phyloP scores from a whole-genome alignment of 192 early-diverging fungal species.

The Dissophora globulifera region DNA sequence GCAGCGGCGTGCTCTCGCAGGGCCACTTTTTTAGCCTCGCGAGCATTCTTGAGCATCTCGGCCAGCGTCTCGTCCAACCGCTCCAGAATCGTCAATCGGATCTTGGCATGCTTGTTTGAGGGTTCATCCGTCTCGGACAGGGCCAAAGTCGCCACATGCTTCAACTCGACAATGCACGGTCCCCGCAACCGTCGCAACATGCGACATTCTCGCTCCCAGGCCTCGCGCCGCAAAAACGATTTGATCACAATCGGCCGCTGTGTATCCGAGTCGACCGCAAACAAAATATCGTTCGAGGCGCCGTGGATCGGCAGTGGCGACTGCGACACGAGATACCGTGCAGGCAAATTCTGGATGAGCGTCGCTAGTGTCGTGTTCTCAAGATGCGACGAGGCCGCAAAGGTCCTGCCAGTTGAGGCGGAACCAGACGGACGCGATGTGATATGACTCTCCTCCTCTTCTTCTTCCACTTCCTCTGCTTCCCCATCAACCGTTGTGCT shows the following conservation, averaged over 20 bases:
- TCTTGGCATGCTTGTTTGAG: constrained; percentile 22
- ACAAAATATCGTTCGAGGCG: constrained; percentile 54
- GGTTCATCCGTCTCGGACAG: constrained; percentile 46
- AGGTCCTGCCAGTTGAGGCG: constrained; percentile 16
- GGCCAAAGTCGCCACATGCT: constrained; percentile 59
- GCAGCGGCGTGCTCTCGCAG: constrained; percentile 26
- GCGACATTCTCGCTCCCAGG: constrained; percentile 63
- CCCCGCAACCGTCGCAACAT: constrained; percentile 52
- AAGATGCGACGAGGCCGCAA: constrained; percentile 6
- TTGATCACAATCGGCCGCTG: constrained; percentile 52
- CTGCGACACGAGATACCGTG: constrained; percentile 51
- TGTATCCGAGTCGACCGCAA: constrained; percentile 41
- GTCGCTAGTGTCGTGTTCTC: constrained; percentile 21
- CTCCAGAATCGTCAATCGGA: constrained; percentile 57
- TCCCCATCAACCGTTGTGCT: not conserved
- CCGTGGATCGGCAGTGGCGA: constrained; percentile 49
- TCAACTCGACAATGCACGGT: constrained; percentile 53
- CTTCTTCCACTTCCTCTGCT: no score
- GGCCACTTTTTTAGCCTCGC: constrained; percentile 33
- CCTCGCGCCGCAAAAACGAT: constrained; percentile 57
- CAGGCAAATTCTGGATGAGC: constrained; percentile 51
- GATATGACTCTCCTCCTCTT: not conserved
- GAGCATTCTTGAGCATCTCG: constrained; percentile 37
- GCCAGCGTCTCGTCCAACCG: constrained; percentile 57
- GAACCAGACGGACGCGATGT: constrained; percentile 3